These are phyloP conservation scores for Dothidotthia symphoricarpi DNA, from an alignment of 2,329 filamentous ascomycete genomes.

Conservation along the genomic window DNA sequence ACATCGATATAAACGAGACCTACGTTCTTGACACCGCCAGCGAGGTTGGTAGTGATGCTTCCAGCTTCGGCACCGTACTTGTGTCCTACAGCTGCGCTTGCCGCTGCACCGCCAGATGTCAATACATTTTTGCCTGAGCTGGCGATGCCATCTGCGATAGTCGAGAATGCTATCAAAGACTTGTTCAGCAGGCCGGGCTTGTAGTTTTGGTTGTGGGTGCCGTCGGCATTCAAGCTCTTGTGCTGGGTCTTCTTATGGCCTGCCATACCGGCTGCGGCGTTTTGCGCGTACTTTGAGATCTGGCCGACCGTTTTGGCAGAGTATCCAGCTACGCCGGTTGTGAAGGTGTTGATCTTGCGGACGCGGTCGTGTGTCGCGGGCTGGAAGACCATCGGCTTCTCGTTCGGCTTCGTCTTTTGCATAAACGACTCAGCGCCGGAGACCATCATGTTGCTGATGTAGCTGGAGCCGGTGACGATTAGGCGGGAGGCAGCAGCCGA, in stretches of 20 bases:
- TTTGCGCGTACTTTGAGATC: conserved; percentile 82
- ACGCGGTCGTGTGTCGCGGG: conserved; percentile 81
- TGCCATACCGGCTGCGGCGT: conserved; percentile 73
- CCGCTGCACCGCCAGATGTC: conserved; percentile 70
- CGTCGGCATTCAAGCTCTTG: conserved; percentile 68
- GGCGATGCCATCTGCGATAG: conserved; percentile 89
- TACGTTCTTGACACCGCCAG: conserved; percentile 90
- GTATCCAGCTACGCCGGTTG: conserved; percentile 71
- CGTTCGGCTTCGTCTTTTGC: conserved; percentile 71
- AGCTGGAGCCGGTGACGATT: conserved; percentile 82
- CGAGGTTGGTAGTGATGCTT: conserved; percentile 69
- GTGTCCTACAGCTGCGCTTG: conserved; percentile 83
- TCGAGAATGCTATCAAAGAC: conserved; percentile 93
- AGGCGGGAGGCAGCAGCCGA: conserved; percentile 86
- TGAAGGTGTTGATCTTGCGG: conserved; percentile 86
- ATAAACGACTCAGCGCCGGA: conserved; percentile 77
- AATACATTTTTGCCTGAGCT: conserved; percentile 79
- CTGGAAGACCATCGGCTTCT: conserved; percentile 83
- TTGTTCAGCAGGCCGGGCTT: conserved; percentile 95
- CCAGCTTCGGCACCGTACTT: conserved; percentile 85
- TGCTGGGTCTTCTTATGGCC: conserved; percentile 59
- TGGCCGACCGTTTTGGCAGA: conserved; percentile 85
- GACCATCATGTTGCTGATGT: conserved; percentile 74
- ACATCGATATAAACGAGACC: conserved; percentile 97
- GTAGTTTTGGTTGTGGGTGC: conserved; percentile 62